Evolutionary conservation across 2,329 filamentous ascomycete species (phyloP), one percentile per base, ranked within the genome.

Genomic region (Truncatella angustata): DNA sequence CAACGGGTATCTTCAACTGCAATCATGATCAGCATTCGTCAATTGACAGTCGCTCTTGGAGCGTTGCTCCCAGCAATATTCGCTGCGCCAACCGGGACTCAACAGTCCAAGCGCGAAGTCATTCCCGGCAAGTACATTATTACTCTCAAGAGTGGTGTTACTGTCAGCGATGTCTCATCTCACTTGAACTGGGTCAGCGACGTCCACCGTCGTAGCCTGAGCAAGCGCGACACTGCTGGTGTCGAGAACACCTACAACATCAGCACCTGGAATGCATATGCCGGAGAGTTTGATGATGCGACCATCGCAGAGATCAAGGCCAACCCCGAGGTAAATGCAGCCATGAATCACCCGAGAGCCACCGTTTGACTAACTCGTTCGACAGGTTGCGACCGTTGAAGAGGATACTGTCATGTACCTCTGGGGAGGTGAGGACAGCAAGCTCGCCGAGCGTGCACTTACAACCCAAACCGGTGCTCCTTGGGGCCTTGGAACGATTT

Each of bases 401-500:
- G 58, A 65, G 39, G 64, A 66, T 47, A 62, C 65, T 45, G 53
- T 66, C 54, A 65, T 54, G 53, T 48, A 60, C 40, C 60, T 65
- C 34, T 60, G 55, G 26, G 59, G 62, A 3, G 61, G 55, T 51
- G 28, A 49, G 11, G 53, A 56, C 3, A 54, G 59, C n/a, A 32
- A 44, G 42, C 23, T 59, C 45, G 57, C 56, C n/a, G 57, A 60
- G 50, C 47, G 59, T 16, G 57, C 62, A 11, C 49, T 65, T 18
- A 59, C 59, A 30, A 71, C 62, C 21, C 73, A 76, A 58, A 45
- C 52, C 5, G 59, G 63, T 10, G 60, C 70, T 1, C 56, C 71
- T 4, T 77, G 74, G 70, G 75, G 74, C 34, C 72, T 79, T n/a
- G 72, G 66, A 3, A 69, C 73, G 46, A 66, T 79, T 54, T 79